These are phyloP conservation scores for Termitomyces sp. DNA, from an alignment of 768 basidiomycete genomes.

Conservation along the genomic window DNA sequence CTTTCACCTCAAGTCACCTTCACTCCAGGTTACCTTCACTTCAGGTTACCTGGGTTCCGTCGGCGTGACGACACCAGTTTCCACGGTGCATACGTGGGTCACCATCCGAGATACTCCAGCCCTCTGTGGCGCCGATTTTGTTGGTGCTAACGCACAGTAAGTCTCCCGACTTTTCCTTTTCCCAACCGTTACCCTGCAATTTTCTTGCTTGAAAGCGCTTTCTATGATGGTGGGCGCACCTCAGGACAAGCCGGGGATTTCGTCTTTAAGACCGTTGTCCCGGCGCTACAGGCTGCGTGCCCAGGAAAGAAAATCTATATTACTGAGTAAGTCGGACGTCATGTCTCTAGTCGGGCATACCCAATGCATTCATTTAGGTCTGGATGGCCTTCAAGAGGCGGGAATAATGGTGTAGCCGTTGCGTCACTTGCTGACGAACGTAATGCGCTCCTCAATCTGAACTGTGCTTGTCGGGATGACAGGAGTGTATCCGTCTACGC, in stretches of 20 bases:
- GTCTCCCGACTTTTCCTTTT: neutral
- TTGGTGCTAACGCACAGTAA: slow-evolving; percentile 38
- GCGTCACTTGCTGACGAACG: slow-evolving; percentile 28
- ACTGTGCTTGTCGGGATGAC: slow-evolving; percentile 30
- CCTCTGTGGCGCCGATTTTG: slow-evolving; percentile 33
- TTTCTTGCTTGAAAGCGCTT: slow-evolving; percentile 22
- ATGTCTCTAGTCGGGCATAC: neutral
- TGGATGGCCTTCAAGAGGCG: slow-evolving; percentile 39
- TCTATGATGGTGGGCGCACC: slow-evolving; percentile 29
- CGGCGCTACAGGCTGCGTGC: slow-evolving; percentile 31
- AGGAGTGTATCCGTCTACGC: slow-evolving; percentile 29
- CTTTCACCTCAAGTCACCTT: no score
- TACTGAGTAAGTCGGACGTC: slow-evolving; percentile 26
- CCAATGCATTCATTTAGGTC: slow-evolving; percentile 17
- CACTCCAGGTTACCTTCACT: neutral
- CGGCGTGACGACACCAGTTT: slow-evolving; percentile 31
- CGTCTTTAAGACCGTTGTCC: slow-evolving; percentile 34
- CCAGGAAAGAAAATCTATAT: slow-evolving; percentile 33
- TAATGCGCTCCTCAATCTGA: slow-evolving; percentile 30
- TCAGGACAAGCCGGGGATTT: slow-evolving; percentile 34
- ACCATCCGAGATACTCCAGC: slow-evolving; percentile 26
- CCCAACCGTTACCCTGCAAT: neutral
- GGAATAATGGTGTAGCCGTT: slow-evolving; percentile 23
- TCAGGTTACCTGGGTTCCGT: slow-evolving; percentile 29
- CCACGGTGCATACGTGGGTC: slow-evolving; percentile 37